Conservation (phyloP, 2,329 filamentous ascomycete species). For the Furcasterigmium sp. region DNA sequence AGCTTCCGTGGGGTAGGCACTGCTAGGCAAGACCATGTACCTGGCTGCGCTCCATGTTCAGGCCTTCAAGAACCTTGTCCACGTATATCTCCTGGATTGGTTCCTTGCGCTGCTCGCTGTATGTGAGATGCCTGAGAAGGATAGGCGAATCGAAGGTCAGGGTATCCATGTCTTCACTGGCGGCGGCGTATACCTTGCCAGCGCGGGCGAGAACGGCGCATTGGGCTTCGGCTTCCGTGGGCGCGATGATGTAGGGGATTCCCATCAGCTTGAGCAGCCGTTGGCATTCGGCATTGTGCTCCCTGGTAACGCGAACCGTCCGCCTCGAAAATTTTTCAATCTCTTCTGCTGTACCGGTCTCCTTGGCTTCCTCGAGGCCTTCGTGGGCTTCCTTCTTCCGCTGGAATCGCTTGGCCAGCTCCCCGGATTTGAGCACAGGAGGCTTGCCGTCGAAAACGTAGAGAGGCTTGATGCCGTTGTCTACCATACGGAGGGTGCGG, state of each 20-base stretch:
- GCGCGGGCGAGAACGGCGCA: conserved; percentile 85
- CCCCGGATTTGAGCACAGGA: conserved; percentile 94
- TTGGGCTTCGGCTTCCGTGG: conserved; percentile 95
- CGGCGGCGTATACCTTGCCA: conserved; percentile 94
- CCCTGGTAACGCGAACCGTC: conserved; percentile 89
- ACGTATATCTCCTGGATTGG: conserved; percentile 94
- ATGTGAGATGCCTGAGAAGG: conserved; percentile 85
- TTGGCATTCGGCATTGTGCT: conserved; percentile 96
- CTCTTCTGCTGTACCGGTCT: conserved; percentile 94
- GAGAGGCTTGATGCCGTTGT: conserved; percentile 97
- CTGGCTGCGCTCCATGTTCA: conserved; percentile 84
- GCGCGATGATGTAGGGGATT: conserved; percentile 88
- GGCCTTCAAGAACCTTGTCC: conserved; percentile 77
- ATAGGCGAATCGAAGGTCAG: conserved; percentile 93
- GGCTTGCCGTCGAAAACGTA: conserved; percentile 98
- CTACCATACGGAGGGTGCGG: conserved; percentile 93
- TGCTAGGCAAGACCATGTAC: conserved; percentile 47
- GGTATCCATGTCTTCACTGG: conserved; percentile 98
- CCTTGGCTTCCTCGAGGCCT: conserved; percentile 88
- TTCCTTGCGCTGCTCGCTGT: conserved; percentile 95
- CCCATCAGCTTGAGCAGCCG: conserved; percentile 90
- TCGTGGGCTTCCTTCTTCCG: conserved; percentile 91
- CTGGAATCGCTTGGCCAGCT: conserved; percentile 92
- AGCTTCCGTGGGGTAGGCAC: too few relatives aligned
- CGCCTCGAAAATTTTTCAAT: conserved; percentile 94